phyloP scores from a whole-genome alignment of 1,284 basidiomycete genomes.

The Hypsizygus ulmarius region DNA sequence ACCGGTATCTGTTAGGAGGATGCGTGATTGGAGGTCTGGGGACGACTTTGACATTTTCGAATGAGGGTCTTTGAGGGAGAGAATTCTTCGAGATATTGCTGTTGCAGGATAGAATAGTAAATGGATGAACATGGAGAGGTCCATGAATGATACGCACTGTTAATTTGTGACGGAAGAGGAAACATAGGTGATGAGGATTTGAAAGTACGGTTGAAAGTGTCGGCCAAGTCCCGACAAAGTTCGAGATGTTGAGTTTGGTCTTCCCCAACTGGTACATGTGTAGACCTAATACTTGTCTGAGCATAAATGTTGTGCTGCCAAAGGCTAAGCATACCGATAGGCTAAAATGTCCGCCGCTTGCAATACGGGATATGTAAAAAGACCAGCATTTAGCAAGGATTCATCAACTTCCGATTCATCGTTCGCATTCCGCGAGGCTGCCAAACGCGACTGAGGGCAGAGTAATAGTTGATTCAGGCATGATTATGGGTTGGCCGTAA shows the following conservation, averaged over 20 bases:
- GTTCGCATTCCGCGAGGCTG: constrained; percentile 69
- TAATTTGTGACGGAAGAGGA: constrained; percentile 69
- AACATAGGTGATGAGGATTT: constrained; percentile 53
- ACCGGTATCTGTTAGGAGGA: constrained; percentile 79
- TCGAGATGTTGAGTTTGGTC: constrained; percentile 95
- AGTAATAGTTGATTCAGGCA: not conserved
- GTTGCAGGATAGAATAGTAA: not conserved
- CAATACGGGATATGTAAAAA: constrained; percentile 91
- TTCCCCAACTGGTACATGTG: constrained; percentile 93
- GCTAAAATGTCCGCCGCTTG: constrained; percentile 92
- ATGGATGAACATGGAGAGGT: not conserved
- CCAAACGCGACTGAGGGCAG: constrained; percentile 53
- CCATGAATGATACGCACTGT: constrained; percentile 53
- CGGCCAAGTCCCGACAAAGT: constrained; percentile 80
- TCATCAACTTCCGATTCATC: constrained; percentile 80
- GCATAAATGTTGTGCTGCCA: not conserved
- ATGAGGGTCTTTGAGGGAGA: constrained; percentile 82
- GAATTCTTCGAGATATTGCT: constrained; percentile 77
- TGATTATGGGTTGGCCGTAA: not conserved
- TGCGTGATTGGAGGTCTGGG: constrained; percentile 76
- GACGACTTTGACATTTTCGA: constrained; percentile 97
- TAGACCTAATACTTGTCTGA: constrained; percentile 53
- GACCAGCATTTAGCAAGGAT: constrained; percentile 76
- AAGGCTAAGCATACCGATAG: constrained; percentile 62
- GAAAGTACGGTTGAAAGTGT: constrained; percentile 77